These are phyloP conservation scores for Wickerhamiella vanderwaltii DNA, from an alignment of 805 yeast species.

Conservation along the genomic window DNA sequence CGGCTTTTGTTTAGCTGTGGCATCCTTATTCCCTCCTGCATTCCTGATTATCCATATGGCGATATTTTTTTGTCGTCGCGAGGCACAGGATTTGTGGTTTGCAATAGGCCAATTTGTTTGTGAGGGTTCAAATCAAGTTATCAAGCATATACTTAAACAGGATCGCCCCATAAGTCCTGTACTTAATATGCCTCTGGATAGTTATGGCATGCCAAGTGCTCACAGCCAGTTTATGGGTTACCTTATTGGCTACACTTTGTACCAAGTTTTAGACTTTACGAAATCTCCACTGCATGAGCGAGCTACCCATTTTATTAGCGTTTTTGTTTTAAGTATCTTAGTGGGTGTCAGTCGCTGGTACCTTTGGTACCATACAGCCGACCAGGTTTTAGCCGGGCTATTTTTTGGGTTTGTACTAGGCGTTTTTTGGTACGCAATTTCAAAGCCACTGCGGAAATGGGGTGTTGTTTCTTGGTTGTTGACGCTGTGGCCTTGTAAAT, in stretches of 20 bases:
- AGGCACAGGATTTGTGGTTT: slow-evolving; percentile 69
- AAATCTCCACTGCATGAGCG: slow-evolving; percentile 15
- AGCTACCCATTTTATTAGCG: slow-evolving; percentile 18
- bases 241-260: slow-evolving; percentile 33
- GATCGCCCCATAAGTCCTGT: slow-evolving; percentile 48
- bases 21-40: slow-evolving; percentile 71
- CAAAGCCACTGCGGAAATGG: slow-evolving; percentile 45
- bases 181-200: slow-evolving; percentile 31
- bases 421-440: slow-evolving; percentile 40
- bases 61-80: slow-evolving; percentile 73
- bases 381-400: slow-evolving; percentile 67
- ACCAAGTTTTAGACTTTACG: slow-evolving; percentile 23
- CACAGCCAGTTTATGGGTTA: slow-evolving; percentile 95
- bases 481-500: slow-evolving; percentile 40
- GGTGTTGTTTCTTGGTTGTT: slow-evolving; percentile 61
- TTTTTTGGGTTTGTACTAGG: slow-evolving; percentile 53
- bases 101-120: slow-evolving; percentile 78
- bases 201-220: slow-evolving; percentile 95
- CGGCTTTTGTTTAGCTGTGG: slow-evolving; percentile 51
- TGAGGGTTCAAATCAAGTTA: slow-evolving; percentile 56
- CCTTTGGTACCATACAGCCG: slow-evolving; percentile 58
- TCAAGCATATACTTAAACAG: slow-evolving; percentile 53
- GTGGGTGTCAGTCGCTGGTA: slow-evolving; percentile 66
- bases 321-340: slow-evolving; percentile 25
- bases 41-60: slow-evolving; percentile 68